Base-by-base conservation (phyloP, 2,329 filamentous ascomycete species). In the Fusarium napiforme region DNA sequence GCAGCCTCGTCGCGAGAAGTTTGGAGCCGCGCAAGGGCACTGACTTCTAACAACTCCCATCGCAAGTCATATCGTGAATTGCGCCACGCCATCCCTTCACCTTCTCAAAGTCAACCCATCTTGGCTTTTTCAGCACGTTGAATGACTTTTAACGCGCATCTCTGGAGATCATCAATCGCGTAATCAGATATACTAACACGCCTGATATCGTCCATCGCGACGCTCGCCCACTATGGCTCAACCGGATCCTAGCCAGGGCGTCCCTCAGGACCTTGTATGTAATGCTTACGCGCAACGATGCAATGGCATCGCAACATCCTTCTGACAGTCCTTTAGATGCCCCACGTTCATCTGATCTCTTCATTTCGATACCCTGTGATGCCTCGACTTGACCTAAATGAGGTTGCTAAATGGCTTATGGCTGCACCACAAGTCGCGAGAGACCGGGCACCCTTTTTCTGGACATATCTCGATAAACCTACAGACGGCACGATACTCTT, bases 301-400 rank as follows among this genome's bases (percentile, higher is more conserved):
- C 18, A n/a, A 28, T 23, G 4, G 19, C 36, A 46, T 65, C 50
- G 61, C 61, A 60, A 45, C 50, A 55, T 37, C 32, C 57, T 50
- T 67, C 75, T 81, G 36, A 80, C 67, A 47, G 14, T 45, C 16
- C 36, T 39, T 23, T 79, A 96, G 93, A 89, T 97, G 79, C 92
- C 91, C 60, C 96, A 98, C 85, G 90, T 98, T 77, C 96, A 98
- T 82, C 90, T 98, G 71, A 87, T 98, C 73, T 98, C 95, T 55
- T 92, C 91, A 45, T 93, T 92, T 81, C 90, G 92, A 78, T 98
- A 95, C 82, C 93, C 96, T 5, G 84, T 89, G 68, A 90, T 93
- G 79, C 90, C 90, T 57, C 88, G 90, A 59, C 87, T 97, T 75
- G 90, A 92, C 76, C 86, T 93, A 36, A 89, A 93, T 65, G 93